Percentiles rank a stretch among this genome's conserved stretches.
phyloP scores from a whole-genome alignment of 1,284 basidiomycete genomes.

The Peniophora sp. region DNA sequence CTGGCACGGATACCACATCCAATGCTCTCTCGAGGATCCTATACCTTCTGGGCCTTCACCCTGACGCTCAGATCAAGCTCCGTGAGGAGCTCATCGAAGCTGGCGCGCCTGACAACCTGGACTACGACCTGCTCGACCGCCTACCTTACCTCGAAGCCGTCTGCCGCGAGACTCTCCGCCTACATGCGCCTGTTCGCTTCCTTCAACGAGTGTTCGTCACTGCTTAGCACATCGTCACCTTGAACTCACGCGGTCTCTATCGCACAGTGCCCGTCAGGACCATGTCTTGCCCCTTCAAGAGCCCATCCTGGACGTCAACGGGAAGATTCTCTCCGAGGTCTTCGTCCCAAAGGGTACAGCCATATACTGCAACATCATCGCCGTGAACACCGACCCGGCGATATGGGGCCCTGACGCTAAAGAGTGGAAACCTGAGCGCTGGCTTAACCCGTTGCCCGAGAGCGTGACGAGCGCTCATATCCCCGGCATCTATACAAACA shows the following conservation, averaged over 20 bases:
- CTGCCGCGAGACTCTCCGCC: slow-evolving; percentile 23
- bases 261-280: slow-evolving; percentile 6
- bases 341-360: slow-evolving; percentile 6
- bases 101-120: slow-evolving; percentile 13
- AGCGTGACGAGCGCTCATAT: not conserved
- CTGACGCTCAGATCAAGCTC: slow-evolving; percentile 17
- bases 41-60: slow-evolving; percentile 15
- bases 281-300: slow-evolving; percentile 8
- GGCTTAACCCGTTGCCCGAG: slow-evolving; percentile 8
- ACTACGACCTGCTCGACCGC: slow-evolving; percentile 19
- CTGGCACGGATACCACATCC: slow-evolving; percentile 21
- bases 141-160: slow-evolving; percentile 25
- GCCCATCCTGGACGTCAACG: slow-evolving; percentile 8
- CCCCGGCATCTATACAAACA: not conserved
- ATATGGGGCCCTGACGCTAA: slow-evolving; percentile 14
- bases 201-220: slow-evolving; percentile 1
- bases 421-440: slow-evolving; percentile 13
- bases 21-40: slow-evolving; percentile 19
- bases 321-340: slow-evolving; percentile 7
- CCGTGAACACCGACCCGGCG: not conserved
- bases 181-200: slow-evolving; percentile 8
- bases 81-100: slow-evolving; percentile 17
- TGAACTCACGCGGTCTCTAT: not conserved
- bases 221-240: not conserved
- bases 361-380: slow-evolving; percentile 11